These are phyloP conservation scores for Schizonepeta tenuifolia DNA, from an alignment of 257 asterid species.

Conservation along the genomic window DNA sequence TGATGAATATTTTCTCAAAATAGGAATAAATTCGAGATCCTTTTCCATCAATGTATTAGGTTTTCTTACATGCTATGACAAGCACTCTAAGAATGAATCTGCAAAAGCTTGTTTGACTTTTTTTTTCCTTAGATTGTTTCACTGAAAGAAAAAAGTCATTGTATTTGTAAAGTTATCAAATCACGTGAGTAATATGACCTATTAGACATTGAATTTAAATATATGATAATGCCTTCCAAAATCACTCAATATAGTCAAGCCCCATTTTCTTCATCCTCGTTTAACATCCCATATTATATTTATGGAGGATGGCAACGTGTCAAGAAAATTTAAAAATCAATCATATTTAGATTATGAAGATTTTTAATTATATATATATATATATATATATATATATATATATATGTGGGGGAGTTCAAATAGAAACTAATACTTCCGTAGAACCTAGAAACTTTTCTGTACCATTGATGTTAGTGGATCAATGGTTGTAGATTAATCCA, in stretches of 20 bases:
- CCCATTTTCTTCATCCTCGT: too few species aligned
- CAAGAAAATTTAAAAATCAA: too few species aligned
- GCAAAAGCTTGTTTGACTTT: constrained; percentile 14
- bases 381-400: too few species aligned
- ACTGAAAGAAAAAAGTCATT: not conserved
- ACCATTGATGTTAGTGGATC: too few species aligned
- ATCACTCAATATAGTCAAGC: not conserved
- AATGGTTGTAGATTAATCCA: too few species aligned
- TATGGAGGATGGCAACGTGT: too few species aligned
- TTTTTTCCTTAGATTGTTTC: not conserved
- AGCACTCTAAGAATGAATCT: constrained; percentile 22
- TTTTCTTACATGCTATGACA: constrained; percentile 15
- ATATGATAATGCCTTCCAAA: not conserved
- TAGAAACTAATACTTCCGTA: too few species aligned
- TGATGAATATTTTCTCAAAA: constrained; percentile 31
- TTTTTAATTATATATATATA: too few species aligned
- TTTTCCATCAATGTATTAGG: constrained; percentile 37
- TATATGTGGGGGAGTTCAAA: too few species aligned
- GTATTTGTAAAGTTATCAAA: not conserved
- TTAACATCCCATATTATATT: too few species aligned
- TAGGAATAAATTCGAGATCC: constrained; percentile 30
- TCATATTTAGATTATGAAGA: too few species aligned
- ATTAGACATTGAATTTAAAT: not conserved
- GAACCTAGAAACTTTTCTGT: too few species aligned
- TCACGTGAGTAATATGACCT: not conserved